Base-by-base conservation (phyloP, 345 rosid genomes). In the Salix purpurea region DNA sequence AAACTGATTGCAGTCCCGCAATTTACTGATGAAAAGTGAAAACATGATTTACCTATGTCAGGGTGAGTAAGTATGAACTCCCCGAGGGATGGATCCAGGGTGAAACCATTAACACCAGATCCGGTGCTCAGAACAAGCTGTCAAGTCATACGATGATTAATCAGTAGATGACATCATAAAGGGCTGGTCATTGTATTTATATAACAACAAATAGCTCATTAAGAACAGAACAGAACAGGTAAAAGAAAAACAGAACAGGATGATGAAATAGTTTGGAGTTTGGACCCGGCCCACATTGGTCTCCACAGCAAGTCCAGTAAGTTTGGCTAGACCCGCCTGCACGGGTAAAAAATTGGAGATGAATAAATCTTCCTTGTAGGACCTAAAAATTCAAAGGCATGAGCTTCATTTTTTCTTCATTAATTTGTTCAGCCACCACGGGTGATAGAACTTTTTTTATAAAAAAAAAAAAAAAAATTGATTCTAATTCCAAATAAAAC, bases 21-120 rank as follows among this genome's bases (percentile, higher is more conserved):
- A 23, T 67, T 54, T 15, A 26, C 26, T 24, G 10, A 36, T 39
- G 69, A 70, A 56, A 73, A 77, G 24, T 39, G 69, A 70, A 56
- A 73, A 77, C 18, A 21, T 16, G 72, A 23, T 24, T 56, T 86
- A 96, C 99, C 98, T 90, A 96, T 90, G 74, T 91, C 87, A n/a
- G 99, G 94, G 83, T 91, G 97, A 72, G 99, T 96, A 42, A 96
- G 89, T 74, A 96, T 91, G 90, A 96, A 96, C 85, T 96, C 99
- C 72, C 99, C 98, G 65, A 94, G 91, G 78, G 97, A 96, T n/a
- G 99, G 99, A 82, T 96, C 98, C 18, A 96, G 88, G 71, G 99
- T 94, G 85, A 96, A 96, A 4, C 97, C 97, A n/a, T 96, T 85
- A 67, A 94, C 98, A 75, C 99, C 99, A 16, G 54, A 66, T 69